Evolutionary conservation across 345 rosid species (phyloP).

Genomic region (Eucalyptus sp.): DNA sequence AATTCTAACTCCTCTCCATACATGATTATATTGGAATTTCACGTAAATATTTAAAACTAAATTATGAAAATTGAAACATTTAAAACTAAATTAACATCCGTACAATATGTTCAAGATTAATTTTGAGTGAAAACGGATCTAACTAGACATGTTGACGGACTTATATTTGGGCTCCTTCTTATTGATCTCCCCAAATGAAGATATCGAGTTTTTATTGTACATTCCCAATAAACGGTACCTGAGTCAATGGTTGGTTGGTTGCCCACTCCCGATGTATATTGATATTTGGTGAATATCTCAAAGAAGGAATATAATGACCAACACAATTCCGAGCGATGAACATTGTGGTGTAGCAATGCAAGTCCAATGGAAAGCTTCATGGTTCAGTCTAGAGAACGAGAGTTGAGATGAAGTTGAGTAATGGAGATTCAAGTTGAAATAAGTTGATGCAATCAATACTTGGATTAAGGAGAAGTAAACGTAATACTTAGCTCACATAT

Average conservation of each 20-base stretch:
- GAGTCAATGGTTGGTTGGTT: no score
- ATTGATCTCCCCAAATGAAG: accelerated
- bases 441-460: no score
- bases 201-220: no score
- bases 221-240: no score
- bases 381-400: accelerated
- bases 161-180: accelerated
- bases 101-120: not conserved
- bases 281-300: no score
- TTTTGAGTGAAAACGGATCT: accelerated
- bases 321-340: accelerated
- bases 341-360: accelerated
- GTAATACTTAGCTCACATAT: accelerated
- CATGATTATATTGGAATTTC: not conserved
- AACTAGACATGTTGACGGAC: accelerated
- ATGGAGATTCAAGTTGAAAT: no score
- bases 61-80: accelerated
- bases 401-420: accelerated
- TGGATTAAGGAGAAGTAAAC: no score
- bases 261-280: no score
- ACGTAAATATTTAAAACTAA: not conserved
- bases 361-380: accelerated
- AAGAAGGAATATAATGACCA: accelerated
- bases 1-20: no score
- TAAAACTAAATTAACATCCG: accelerated